Percentiles rank a stretch among this genome's conserved stretches.
Evolutionary conservation across 768 basidiomycete genomes (phyloP).

Genomic region (Vararia minispora): DNA sequence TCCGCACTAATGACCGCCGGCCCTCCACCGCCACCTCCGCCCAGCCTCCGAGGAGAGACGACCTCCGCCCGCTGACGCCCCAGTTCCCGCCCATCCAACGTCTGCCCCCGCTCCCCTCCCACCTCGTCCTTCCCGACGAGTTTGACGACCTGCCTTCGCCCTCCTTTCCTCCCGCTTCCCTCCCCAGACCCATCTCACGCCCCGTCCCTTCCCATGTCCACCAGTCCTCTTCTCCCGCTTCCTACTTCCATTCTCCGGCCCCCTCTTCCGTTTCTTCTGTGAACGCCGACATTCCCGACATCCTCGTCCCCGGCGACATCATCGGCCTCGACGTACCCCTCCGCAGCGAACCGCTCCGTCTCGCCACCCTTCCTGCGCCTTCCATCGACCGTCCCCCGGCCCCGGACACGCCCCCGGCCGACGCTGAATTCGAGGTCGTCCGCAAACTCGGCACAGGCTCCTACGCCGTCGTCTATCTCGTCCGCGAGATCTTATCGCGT

Average conservation of each 20-base stretch:
- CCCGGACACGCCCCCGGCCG: slow-evolving; percentile 34
- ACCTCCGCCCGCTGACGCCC: slow-evolving; percentile 13
- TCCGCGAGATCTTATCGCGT: slow-evolving; percentile 52
- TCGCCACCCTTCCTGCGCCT: slow-evolving; percentile 42
- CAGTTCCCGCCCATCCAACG: slow-evolving; percentile 16
- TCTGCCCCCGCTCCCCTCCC: slow-evolving; percentile 24
- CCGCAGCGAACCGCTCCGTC: slow-evolving; percentile 50
- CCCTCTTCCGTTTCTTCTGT: slow-evolving; percentile 6
- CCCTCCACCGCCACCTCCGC: slow-evolving; percentile 14
- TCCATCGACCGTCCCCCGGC: slow-evolving; percentile 23
- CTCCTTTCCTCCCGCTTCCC: slow-evolving; percentile 17
- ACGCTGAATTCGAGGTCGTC: slow-evolving; percentile 73
- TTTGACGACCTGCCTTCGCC: slow-evolving; percentile 25
- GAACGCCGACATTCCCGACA: slow-evolving; percentile 9
- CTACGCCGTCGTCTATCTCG: slow-evolving; percentile 92
- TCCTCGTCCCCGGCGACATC: slow-evolving; percentile 14
- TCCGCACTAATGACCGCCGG: slow-evolving; percentile 8
- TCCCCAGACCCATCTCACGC: slow-evolving; percentile 14
- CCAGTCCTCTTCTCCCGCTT: slow-evolving; percentile 15
- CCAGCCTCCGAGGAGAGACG: slow-evolving; percentile 14
- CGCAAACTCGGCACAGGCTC: slow-evolving; percentile 79
- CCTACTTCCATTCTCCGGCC: slow-evolving; percentile 4
- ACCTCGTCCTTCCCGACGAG: slow-evolving; percentile 19
- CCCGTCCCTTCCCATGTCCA: slow-evolving; percentile 16
- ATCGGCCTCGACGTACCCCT: slow-evolving; percentile 13